phyloP scores from a whole-genome alignment of 495 filamentous ascomycete species.

The Penicillium desertorum region DNA sequence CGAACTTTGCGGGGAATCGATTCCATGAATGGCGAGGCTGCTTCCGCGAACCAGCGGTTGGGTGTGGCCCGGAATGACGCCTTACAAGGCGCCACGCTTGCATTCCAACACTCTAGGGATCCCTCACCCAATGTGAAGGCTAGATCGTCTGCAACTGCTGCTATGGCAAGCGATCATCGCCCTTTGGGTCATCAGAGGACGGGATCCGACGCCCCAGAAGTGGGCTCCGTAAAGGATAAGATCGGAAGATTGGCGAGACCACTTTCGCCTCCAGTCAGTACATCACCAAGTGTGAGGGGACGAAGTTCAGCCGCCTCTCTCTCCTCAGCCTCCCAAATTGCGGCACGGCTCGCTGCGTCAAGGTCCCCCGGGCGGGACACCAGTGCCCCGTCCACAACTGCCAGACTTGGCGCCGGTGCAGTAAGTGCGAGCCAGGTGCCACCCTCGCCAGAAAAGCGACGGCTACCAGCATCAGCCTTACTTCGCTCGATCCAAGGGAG shows the following conservation, averaged over 20 bases:
- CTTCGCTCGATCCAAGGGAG: slow-evolving; percentile 11
- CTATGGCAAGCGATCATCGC: slow-evolving; percentile 25
- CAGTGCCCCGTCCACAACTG: slow-evolving; percentile 13
- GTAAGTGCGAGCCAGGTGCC: slow-evolving; percentile 24
- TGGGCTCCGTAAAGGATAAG: slow-evolving; percentile 45
- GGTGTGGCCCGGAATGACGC: slow-evolving; percentile 30
- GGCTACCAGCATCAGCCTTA: slow-evolving; percentile 20
- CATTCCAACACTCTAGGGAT: slow-evolving; percentile 33
- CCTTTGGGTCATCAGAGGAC: slow-evolving; percentile 14
- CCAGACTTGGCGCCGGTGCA: slow-evolving; percentile 25
- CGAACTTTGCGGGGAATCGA: slow-evolving; percentile 7
- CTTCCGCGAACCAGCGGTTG: slow-evolving; percentile 36
- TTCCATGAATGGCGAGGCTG: slow-evolving; percentile 38
- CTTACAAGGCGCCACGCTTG: slow-evolving; percentile 41
- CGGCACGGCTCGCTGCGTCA: slow-evolving; percentile 39
- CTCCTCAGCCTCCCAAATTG: slow-evolving; percentile 33
- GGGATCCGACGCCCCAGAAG: slow-evolving; percentile 35
- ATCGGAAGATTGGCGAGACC: slow-evolving; percentile 36
- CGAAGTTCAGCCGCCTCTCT: slow-evolving; percentile 18
- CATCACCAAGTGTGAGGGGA: slow-evolving; percentile 10
- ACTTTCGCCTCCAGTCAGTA: slow-evolving; percentile 12
- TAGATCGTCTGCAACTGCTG: slow-evolving; percentile 17
- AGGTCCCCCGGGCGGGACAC: slow-evolving; percentile 26
- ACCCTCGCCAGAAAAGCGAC: slow-evolving; percentile 13
- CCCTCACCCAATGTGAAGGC: slow-evolving; percentile 18